These are phyloP conservation scores for Cladophialophora bantiana DNA, from an alignment of 2,329 filamentous ascomycete species.

Conservation along the genomic window DNA sequence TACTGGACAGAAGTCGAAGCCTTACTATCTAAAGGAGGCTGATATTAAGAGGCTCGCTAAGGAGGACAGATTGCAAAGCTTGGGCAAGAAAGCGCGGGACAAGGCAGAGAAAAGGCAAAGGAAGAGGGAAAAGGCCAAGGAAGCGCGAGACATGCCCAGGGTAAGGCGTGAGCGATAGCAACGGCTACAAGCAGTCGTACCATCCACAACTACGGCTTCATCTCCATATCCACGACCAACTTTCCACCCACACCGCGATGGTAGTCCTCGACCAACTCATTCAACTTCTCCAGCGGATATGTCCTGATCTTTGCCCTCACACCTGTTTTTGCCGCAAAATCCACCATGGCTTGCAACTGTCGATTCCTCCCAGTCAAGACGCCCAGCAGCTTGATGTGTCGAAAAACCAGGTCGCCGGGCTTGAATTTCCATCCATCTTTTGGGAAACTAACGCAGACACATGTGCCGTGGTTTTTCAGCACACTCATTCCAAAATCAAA, in stretches of 20 bases:
- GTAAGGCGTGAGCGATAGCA: conserved; percentile 35
- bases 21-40: conserved; percentile 90
- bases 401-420: conserved; percentile 39
- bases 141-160: conserved; percentile 76
- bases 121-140: conserved; percentile 87
- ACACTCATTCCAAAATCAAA: conserved; percentile 57
- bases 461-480: conserved; percentile 55
- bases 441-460: conserved; percentile 57
- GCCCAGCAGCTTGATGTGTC: conserved; percentile 39
- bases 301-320: conserved; percentile 35
- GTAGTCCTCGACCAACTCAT: conserved; percentile 48
- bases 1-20: conserved; percentile 78
- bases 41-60: conserved; percentile 89
- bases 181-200: background rate
- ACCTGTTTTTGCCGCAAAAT: conserved; percentile 34
- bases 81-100: conserved; percentile 86
- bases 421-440: conserved; percentile 42
- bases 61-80: conserved; percentile 76
- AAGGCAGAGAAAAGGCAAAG: conserved; percentile 83
- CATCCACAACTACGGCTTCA: conserved; percentile 20
- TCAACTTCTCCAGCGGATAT: conserved; percentile 38
- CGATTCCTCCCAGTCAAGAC: conserved; percentile 37
- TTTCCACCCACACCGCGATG: conserved; percentile 55
- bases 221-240: conserved; percentile 50
- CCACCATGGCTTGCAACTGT: conserved; percentile 38